These are phyloP conservation scores for Daldinia concentrica DNA, from an alignment of 495 filamentous ascomycete genomes.

Conservation along the genomic window DNA sequence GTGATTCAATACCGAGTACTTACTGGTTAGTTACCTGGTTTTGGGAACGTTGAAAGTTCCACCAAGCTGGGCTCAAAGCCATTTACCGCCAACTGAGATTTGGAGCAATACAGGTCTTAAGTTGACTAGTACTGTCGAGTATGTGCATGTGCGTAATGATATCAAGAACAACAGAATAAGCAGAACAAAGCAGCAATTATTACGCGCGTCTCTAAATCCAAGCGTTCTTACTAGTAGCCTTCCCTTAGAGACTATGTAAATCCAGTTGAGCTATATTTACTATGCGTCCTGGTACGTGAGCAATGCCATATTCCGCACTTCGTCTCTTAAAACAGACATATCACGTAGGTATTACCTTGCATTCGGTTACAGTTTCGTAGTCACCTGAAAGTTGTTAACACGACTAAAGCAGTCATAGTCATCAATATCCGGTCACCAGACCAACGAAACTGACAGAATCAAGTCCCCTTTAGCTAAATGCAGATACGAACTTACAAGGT, in stretches of 20 bases:
- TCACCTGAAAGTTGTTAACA: not conserved
- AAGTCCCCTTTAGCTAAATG: not conserved
- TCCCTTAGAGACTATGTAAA: too few relatives aligned
- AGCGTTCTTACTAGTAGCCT: too few relatives aligned
- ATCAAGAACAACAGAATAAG: too few relatives aligned
- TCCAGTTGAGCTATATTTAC: not conserved
- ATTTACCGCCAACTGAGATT: not conserved
- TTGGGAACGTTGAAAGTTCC: not conserved
- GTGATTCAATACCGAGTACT: not conserved
- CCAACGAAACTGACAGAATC: not conserved
- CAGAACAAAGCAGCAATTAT: too few relatives aligned
- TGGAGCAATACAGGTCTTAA: not conserved
- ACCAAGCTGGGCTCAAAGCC: too few relatives aligned
- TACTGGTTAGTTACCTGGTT: not conserved
- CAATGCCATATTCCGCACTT: not conserved
- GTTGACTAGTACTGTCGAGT: not conserved
- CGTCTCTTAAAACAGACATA: not conserved
- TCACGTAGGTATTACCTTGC: not conserved
- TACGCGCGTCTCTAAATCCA: too few relatives aligned
- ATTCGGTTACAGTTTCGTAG: not conserved
- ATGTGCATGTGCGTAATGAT: not conserved
- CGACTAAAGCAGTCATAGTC: not conserved
- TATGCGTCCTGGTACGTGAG: not conserved
- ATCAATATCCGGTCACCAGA: not conserved
- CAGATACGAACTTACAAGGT: not conserved